These are phyloP conservation scores for Huiozyma sinensis DNA, from an alignment of 805 yeast genomes.

Conservation along the genomic window DNA sequence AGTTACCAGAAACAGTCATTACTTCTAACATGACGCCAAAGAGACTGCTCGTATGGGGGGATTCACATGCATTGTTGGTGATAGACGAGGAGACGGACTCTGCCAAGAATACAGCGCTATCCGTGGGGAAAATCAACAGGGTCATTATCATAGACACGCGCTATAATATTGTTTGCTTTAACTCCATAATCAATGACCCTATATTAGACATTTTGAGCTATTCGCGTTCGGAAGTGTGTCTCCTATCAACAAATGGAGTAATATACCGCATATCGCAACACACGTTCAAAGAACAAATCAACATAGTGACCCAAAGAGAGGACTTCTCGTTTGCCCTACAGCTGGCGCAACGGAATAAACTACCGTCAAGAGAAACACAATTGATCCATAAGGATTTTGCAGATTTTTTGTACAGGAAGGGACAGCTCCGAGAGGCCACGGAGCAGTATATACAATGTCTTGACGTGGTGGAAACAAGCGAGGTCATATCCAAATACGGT, in stretches of 20 bases:
- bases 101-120: constrained; percentile 25
- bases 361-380: constrained; percentile 18
- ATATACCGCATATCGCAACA: constrained; percentile 60
- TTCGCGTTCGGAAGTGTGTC: constrained; percentile 31
- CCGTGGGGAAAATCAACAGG: constrained; percentile 35
- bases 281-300: constrained; percentile 54
- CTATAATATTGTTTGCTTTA: constrained; percentile 62
- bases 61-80: constrained; percentile 45
- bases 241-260: constrained; percentile 67
- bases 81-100: constrained; percentile 37
- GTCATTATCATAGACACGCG: constrained; percentile 57
- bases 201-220: constrained; percentile 47
- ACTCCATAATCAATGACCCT: constrained; percentile 54
- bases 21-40: constrained; percentile 48
- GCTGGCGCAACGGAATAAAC: constrained; percentile 38
- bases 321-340: constrained; percentile 62
- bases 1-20: constrained; percentile 26
- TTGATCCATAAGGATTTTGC: constrained; percentile 51
- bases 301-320: constrained; percentile 56
- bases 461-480: constrained; percentile 53
- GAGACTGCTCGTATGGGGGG: constrained; percentile 34
- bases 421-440: constrained; percentile 58
- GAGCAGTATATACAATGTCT: constrained; percentile 57
- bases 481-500: constrained; percentile 67
- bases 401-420: constrained; percentile 57